Percentiles rank a stretch among this genome's conserved stretches.
These are phyloP conservation scores for Mallotus repandus DNA, from an alignment of 441 rosid species.

Conservation along the genomic window DNA sequence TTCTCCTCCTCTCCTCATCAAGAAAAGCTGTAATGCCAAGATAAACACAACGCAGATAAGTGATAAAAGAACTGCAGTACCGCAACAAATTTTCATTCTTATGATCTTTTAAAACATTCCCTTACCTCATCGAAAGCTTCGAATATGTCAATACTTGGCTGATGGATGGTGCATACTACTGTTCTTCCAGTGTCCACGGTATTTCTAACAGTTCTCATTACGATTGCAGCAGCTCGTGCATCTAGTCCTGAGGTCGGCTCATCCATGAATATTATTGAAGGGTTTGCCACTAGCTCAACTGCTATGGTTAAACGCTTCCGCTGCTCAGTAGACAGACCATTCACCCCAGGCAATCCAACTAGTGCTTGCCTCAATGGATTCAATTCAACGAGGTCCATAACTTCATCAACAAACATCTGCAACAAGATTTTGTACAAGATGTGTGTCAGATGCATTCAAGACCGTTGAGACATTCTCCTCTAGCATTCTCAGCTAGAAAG, in stretches of 20 bases:
- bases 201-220: slow-evolving; percentile 46
- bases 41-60: background rate
- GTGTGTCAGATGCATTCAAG: too few relatives aligned
- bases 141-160: slow-evolving; percentile 27
- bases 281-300: slow-evolving; percentile 44
- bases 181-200: slow-evolving; percentile 49
- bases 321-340: slow-evolving; percentile 44
- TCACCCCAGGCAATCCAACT: slow-evolving; percentile 41
- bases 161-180: slow-evolving; percentile 47
- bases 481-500: background rate
- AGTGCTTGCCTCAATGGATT: slow-evolving; percentile 29
- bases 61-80: background rate
- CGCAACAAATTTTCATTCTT: background rate
- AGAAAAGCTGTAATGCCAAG: slow-evolving; percentile 47
- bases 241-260: slow-evolving; percentile 50
- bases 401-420: slow-evolving; percentile 39
- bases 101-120: background rate
- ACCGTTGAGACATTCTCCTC: too few relatives aligned
- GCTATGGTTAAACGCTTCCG: slow-evolving; percentile 44
- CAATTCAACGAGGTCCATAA: slow-evolving; percentile 43
- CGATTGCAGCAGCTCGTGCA: slow-evolving; percentile 47
- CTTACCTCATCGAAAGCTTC: slow-evolving; percentile 18
- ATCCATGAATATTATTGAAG: slow-evolving; percentile 46
- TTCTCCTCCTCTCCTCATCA: slow-evolving; percentile 76
- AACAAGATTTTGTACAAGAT: too few relatives aligned